Evolutionary conservation across 2,329 filamentous ascomycete species (phyloP).

Genomic region (Aspergillus felis): DNA sequence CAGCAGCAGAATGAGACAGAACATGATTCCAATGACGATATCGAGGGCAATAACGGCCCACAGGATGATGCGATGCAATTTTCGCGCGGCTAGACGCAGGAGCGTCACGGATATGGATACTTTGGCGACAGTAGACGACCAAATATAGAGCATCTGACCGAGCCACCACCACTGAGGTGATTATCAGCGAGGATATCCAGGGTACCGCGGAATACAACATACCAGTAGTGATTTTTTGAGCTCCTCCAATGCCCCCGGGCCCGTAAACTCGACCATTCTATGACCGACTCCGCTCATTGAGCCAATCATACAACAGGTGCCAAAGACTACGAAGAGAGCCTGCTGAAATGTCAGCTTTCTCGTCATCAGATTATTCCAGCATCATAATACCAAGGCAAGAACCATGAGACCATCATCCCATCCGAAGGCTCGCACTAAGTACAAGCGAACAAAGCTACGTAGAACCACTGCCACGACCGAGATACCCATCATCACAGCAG

Average conservation of each 20-base stretch:
- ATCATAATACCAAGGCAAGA: conserved; percentile 14
- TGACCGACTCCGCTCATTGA: conserved; percentile 5
- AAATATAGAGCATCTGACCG: conserved; percentile 49
- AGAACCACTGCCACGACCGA: conserved; percentile 16
- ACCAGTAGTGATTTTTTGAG: conserved; percentile 3
- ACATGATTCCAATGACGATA: conserved; percentile 42
- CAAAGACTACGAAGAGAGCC: conserved; percentile 3
- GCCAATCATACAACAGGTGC: conserved; percentile 4
- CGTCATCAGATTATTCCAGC: neutral
- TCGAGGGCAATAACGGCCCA: conserved; percentile 42
- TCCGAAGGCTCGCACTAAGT: conserved; percentile 18
- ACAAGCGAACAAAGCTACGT: conserved; percentile 20
- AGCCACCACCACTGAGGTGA: conserved; percentile 44
- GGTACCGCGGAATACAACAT: neutral
- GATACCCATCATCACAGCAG: conserved; percentile 16
- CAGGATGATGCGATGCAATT: conserved; percentile 43
- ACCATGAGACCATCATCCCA: conserved; percentile 24
- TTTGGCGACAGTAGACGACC: conserved; percentile 43
- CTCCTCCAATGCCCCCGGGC: neutral
- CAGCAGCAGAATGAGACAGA: conserved; percentile 49
- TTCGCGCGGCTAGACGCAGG: conserved; percentile 43
- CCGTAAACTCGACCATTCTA: conserved; percentile 1
- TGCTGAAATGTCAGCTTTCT: neutral
- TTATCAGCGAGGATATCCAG: neutral
- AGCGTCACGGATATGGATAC: conserved; percentile 51